Percentiles rank a stretch among this genome's conserved stretches.
Conservation (phyloP, 495 filamentous ascomycete genomes). For the Podospora conica region DNA sequence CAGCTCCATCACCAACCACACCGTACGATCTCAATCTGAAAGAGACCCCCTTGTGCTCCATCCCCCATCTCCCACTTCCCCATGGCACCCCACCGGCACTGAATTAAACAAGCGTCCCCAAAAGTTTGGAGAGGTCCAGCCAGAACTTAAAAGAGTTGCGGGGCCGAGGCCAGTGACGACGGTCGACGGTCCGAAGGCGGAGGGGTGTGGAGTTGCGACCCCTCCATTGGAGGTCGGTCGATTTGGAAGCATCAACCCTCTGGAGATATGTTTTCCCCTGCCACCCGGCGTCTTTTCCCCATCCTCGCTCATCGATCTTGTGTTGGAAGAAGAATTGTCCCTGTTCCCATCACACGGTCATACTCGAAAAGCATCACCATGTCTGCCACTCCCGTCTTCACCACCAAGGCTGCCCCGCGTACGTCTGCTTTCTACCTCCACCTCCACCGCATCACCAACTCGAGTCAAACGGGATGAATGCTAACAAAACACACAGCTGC, state of each 20-base stretch:
- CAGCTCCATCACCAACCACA: not conserved
- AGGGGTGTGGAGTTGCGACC: not conserved
- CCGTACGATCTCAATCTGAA: not conserved
- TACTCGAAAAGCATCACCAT: constrained; percentile 29
- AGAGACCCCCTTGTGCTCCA: not conserved
- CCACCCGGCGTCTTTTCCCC: constrained; percentile 9
- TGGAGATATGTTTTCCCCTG: not conserved
- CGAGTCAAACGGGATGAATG: not conserved
- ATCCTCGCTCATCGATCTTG: constrained; percentile 9
- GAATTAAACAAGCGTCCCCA: not conserved
- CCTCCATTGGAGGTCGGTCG: not conserved
- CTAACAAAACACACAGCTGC: constrained; percentile 37
- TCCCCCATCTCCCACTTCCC: not conserved
- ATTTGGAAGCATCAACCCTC: not conserved
- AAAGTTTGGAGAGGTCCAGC: not conserved
- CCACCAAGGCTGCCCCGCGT: constrained; percentile 48
- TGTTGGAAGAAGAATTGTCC: constrained; percentile 2
- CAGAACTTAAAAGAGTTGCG: not conserved
- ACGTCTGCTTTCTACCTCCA: constrained; percentile 19
- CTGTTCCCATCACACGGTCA: constrained; percentile 5
- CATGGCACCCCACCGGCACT: not conserved
- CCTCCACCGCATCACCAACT: not conserved
- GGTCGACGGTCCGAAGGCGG: not conserved
- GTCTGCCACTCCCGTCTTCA: constrained; percentile 45
- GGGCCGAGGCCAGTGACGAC: not conserved